phyloP scores from a whole-genome alignment of 2,329 filamentous ascomycete genomes.

The Cladosporium phlei region DNA sequence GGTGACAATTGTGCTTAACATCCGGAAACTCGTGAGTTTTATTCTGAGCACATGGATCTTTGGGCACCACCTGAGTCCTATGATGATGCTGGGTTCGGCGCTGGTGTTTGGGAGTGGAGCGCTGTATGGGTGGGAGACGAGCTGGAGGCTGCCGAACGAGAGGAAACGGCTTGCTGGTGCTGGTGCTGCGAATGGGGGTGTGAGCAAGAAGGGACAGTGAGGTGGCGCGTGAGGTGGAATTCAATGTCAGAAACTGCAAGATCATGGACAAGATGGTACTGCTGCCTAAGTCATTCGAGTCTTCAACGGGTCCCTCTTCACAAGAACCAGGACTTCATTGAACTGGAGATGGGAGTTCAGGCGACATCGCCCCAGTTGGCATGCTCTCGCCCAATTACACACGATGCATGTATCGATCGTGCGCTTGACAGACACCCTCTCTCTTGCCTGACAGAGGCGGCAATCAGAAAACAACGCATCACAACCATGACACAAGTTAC shows the following conservation, averaged over 20 bases:
- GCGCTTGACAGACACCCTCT: too few species aligned
- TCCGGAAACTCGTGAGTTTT: slow-evolving; percentile 87
- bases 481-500: too few species aligned
- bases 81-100: slow-evolving; percentile 74
- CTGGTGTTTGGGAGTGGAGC: slow-evolving; percentile 90
- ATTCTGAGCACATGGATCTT: slow-evolving; percentile 91
- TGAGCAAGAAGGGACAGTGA: slow-evolving; percentile 2
- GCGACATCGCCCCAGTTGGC: too few species aligned
- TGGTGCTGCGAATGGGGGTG: not conserved
- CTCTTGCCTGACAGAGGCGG: too few species aligned
- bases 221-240: not conserved
- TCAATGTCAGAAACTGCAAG: not conserved
- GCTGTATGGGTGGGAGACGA: slow-evolving; percentile 75
- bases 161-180: slow-evolving; percentile 17
- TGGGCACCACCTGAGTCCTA: slow-evolving; percentile 71
- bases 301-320: not conserved
- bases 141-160: slow-evolving; percentile 39
- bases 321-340: too few species aligned
- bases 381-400: too few species aligned
- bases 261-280: not conserved
- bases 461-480: too few species aligned
- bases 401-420: too few species aligned
- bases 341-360: too few species aligned
- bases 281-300: not conserved
- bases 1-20: slow-evolving; percentile 93